Percentiles rank a stretch among this genome's conserved stretches.
Conservation (phyloP, 148 eudicot species). For the Rhododendron ferrugineum region DNA sequence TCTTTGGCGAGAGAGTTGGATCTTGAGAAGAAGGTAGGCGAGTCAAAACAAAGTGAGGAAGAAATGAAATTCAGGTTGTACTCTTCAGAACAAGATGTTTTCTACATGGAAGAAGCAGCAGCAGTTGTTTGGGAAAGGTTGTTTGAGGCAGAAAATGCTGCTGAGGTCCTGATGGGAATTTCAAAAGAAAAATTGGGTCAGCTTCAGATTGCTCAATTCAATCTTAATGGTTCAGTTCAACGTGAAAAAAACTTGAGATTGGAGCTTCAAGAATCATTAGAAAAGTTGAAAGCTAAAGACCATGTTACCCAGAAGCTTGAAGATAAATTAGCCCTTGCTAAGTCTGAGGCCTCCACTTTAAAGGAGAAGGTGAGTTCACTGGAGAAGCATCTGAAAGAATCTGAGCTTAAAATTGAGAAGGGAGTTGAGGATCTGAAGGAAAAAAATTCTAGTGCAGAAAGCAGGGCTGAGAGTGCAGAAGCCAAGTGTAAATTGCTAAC, state of each 20-base stretch:
- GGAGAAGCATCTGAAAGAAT: slow-evolving; percentile 32
- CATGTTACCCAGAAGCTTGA: slow-evolving; percentile 21
- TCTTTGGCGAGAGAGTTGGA: slow-evolving; percentile 81
- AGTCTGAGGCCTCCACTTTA: slow-evolving; percentile 31
- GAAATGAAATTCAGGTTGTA: slow-evolving; percentile 45
- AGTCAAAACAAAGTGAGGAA: slow-evolving; percentile 52
- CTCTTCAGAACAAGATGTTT: slow-evolving; percentile 42
- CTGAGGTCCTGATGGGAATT: slow-evolving; percentile 55
- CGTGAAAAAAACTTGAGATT: slow-evolving; percentile 48
- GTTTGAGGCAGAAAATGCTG: slow-evolving; percentile 73
- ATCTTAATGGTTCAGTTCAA: slow-evolving; percentile 40
- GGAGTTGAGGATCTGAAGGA: slow-evolving; percentile 30
- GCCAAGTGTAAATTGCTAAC: slow-evolving; percentile 37
- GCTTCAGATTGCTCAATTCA: slow-evolving; percentile 47
- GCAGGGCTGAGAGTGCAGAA: slow-evolving; percentile 46
- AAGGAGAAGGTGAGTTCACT: slow-evolving; percentile 40
- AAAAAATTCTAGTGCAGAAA: slow-evolving; percentile 31
- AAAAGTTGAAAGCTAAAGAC: slow-evolving; percentile 37
- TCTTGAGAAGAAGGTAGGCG: slow-evolving; percentile 64
- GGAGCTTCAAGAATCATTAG: slow-evolving; percentile 38
- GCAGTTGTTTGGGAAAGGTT: slow-evolving; percentile 42
- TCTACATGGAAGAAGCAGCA: slow-evolving; percentile 52
- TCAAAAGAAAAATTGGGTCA: slow-evolving; percentile 52
- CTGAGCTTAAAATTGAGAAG: slow-evolving; percentile 23
- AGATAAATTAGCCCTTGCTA: slow-evolving; percentile 8